These are phyloP conservation scores for Candida buenavistaensis DNA, from an alignment of 1,139 yeast genomes.

Conservation along the genomic window DNA sequence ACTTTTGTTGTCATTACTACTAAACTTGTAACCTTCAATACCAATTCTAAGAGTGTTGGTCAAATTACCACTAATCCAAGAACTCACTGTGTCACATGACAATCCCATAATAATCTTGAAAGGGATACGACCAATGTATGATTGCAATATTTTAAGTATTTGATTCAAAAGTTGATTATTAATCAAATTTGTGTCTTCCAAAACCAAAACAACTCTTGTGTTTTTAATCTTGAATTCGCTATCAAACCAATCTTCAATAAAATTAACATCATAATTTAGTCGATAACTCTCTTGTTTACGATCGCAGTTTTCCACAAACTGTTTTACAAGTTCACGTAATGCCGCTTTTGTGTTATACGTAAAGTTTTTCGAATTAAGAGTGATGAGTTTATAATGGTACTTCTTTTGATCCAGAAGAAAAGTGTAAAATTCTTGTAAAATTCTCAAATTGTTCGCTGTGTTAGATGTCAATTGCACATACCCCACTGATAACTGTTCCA, in stretches of 20 bases:
- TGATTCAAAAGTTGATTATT: conserved; percentile 51
- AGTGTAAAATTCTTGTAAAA: conserved; percentile 41
- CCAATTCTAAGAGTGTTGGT: conserved; percentile 30
- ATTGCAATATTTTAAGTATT: conserved; percentile 47
- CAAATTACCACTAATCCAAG: conserved; percentile 38
- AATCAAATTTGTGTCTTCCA: conserved; percentile 70
- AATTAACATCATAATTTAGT: conserved; percentile 52
- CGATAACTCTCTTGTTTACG: conserved; percentile 15
- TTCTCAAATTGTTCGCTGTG: conserved; percentile 54
- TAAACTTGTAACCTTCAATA: conserved; percentile 44
- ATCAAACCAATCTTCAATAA: conserved; percentile 50
- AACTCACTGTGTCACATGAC: conserved; percentile 41
- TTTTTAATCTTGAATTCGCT: conserved; percentile 10
- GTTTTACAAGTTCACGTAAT: conserved; percentile 38
- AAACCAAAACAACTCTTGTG: conserved; percentile 37
- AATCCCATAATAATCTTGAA: conserved; percentile 54
- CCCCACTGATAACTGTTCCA: conserved; percentile 37
- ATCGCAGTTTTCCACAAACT: conserved; percentile 19
- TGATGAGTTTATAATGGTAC: conserved; percentile 29
- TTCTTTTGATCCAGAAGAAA: conserved; percentile 18
- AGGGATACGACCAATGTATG: conserved; percentile 36
- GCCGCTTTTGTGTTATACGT: conserved; percentile 38
- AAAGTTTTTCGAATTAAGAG: conserved; percentile 42
- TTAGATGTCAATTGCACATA: conserved; percentile 55
- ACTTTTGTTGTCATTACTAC: conserved; percentile 40